Percentiles rank a stretch among this genome's conserved stretches.
phyloP scores from a whole-genome alignment of 805 yeast genomes.

The Candida sakaeoensis region DNA sequence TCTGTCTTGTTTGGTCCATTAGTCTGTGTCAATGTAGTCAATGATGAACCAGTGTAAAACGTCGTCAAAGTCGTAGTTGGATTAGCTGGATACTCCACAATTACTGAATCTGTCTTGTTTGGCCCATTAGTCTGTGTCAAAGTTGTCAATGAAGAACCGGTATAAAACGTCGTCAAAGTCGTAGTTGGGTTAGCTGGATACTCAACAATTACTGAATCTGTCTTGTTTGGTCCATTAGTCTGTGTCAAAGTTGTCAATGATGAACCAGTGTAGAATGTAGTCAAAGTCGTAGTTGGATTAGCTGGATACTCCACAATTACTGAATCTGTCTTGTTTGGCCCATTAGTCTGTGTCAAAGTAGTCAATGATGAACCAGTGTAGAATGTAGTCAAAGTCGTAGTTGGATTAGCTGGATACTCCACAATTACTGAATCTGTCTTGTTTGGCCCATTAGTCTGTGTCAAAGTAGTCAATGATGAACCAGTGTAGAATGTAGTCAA shows the following conservation, averaged over 20 bases:
- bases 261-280: background rate
- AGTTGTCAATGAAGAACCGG: conserved; percentile 2
- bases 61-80: conserved; percentile 10
- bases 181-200: conserved; percentile 5
- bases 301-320: conserved; percentile 3
- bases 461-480: background rate
- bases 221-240: background rate
- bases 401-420: conserved; percentile 4
- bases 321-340: background rate
- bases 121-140: background rate
- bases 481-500: conserved; percentile 1
- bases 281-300: background rate
- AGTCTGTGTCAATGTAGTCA: background rate
- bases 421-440: conserved; percentile 1
- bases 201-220: conserved; percentile 1
- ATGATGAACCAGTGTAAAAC: background rate
- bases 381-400: conserved; percentile 1
- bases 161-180: background rate
- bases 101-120: conserved; percentile 8
- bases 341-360: background rate
- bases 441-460: background rate
- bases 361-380: conserved; percentile 4
- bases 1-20: conserved; percentile 7
- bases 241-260: background rate
- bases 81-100: conserved; percentile 7